Base-by-base conservation (phyloP, 305 asterid species). In the Rubia balearica region DNA sequence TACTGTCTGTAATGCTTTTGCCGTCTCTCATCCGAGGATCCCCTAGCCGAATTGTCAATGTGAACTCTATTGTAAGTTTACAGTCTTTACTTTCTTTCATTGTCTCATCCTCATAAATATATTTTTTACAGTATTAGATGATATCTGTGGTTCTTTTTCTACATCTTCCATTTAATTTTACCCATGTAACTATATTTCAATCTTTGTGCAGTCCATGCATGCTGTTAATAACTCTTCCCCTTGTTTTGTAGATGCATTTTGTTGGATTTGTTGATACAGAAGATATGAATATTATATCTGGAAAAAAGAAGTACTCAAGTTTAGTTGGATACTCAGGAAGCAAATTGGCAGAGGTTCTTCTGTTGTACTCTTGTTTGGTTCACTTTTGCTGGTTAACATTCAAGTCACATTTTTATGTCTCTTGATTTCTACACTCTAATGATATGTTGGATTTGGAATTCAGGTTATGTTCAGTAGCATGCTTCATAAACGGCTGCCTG, bases 221-320 rank as follows among this genome's bases (percentile, higher is more conserved):
- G 49, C 57, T 51, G 36, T 40, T 51, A 30, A n/a, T 48, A 49
- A 33, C 33, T 57, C 16, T 63, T 65, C 42, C 68, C 33, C 10
- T 16, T 46, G 81, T 38, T 80, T n/a, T 79, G 80, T 85, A 94
- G 99, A 88, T 89, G 93, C 97, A 94, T 80, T 76, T 79, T 81
- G 75, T 88, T 61, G 99, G 99, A 81, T 94, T 91, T 75, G 96
- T 91, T 72, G 99, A 94, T 87, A 86, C 99, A 36, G 93, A 94
- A 74, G 97, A 94, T 83, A 85, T 94, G 97, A 89, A 91, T 77
- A 85, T 89, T 78, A 86, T 86, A 55, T 88, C 96, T 68, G 95
- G 96, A 59, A 89, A 88, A 79, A 83, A 93, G 78, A 89, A 84
- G 85, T 94, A 80, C 80, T 74, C 90, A 41, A 89, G 97, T 82